Percentiles rank a stretch among this genome's conserved stretches.
Evolutionary conservation across 2,329 filamentous ascomycete genomes (phyloP).

Genomic region (Chrysoporthe cubensis): DNA sequence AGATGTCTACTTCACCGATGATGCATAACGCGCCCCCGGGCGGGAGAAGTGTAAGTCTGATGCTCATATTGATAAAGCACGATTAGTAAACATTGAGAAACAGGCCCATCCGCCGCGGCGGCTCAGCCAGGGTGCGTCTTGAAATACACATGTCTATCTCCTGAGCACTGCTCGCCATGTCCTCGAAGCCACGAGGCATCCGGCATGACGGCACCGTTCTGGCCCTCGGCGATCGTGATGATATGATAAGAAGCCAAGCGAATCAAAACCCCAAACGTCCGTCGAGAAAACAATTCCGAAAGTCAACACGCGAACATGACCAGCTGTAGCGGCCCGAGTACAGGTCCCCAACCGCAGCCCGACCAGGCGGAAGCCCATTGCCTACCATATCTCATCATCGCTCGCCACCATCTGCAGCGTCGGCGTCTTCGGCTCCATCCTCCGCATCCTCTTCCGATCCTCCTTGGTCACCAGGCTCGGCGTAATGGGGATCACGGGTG

Average conservation of each 20-base stretch:
- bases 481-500: conserved; percentile 75
- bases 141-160: conserved; percentile 1
- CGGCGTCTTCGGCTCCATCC: conserved; percentile 65
- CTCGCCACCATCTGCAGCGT: conserved; percentile 65
- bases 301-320: conserved; percentile 7
- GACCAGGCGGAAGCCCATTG: not conserved
- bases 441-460: conserved; percentile 71
- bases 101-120: not conserved
- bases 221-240: not conserved
- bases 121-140: not conserved
- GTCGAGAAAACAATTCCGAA: not conserved
- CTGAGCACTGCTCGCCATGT: not conserved
- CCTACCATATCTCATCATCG: conserved; percentile 67
- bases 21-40: not conserved
- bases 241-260: not conserved
- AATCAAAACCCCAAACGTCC: not conserved
- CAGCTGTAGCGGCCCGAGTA: no score
- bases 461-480: conserved; percentile 73
- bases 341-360: not conserved
- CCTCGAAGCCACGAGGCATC: not conserved
- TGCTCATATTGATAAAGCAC: not conserved
- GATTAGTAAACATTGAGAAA: not conserved
- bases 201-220: not conserved
- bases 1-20: not conserved
- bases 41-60: not conserved